Conservation (phyloP, 495 filamentous ascomycete genomes). For the Penicillium paxilli region DNA sequence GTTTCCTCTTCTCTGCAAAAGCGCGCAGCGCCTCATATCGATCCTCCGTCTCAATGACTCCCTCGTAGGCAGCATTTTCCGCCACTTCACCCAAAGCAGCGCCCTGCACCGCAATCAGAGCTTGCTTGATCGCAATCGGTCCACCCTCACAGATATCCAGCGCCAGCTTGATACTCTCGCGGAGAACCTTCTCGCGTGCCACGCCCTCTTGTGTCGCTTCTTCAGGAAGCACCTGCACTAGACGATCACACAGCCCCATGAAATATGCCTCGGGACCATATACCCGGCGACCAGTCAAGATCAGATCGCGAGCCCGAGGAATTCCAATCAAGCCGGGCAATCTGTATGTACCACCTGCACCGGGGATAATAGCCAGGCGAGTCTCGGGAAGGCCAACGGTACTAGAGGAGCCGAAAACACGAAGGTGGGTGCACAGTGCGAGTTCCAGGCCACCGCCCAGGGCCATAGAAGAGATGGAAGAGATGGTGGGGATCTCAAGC, state of each 20-base stretch:
- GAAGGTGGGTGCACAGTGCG: conserved; percentile 80
- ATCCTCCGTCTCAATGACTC: conserved; percentile 80
- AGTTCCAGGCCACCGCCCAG: conserved; percentile 93
- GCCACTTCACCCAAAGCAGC: conserved; percentile 60
- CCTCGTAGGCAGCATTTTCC: conserved; percentile 78
- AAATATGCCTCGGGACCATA: conserved; percentile 77
- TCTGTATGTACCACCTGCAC: conserved; percentile 88
- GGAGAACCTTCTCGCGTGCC: conserved; percentile 64
- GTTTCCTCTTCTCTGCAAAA: conserved; percentile 89
- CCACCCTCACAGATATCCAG: conserved; percentile 83
- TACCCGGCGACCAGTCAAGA: conserved; percentile 82
- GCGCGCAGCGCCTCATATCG: conserved; percentile 81
- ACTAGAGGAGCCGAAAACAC: conserved; percentile 73
- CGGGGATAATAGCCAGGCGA: conserved; percentile 86
- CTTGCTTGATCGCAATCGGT: conserved; percentile 74
- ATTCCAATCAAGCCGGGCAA: conserved; percentile 76
- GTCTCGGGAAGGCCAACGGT: conserved; percentile 87
- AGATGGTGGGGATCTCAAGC: conserved; percentile 86
- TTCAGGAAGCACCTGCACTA: conserved; percentile 70
- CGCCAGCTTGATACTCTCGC: conserved; percentile 75
- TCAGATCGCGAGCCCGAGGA: conserved; percentile 73
- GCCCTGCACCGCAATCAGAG: conserved; percentile 64
- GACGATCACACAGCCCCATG: conserved; percentile 77
- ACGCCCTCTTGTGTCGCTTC: conserved; percentile 51
- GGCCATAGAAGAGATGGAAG: conserved; percentile 75